These are phyloP conservation scores for Gonium pectorale DNA, from an alignment of 139 green algal genomes.

Conservation along the genomic window DNA sequence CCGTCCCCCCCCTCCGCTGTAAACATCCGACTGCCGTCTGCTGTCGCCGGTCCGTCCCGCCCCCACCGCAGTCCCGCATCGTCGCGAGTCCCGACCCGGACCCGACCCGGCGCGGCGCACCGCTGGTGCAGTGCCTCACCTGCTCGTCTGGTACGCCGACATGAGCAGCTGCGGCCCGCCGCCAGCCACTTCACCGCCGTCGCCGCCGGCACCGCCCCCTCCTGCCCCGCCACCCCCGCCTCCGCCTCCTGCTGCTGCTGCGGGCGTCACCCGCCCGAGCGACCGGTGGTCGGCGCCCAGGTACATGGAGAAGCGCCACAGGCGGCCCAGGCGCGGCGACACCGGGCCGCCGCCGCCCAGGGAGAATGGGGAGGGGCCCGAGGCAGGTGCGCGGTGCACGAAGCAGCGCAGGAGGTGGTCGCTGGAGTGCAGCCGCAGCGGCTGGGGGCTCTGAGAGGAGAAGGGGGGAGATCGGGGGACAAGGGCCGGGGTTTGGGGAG, in stretches of 20 bases:
- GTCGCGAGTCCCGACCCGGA: no score
- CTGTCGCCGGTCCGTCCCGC: no score
- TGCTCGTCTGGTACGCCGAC: conserved; percentile 29
- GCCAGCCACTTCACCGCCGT: not conserved
- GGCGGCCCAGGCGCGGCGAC: conserved; percentile 14
- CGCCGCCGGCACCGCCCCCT: not conserved
- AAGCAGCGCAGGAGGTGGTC: conserved; percentile 36
- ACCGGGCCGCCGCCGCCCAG: not conserved
- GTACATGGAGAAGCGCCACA: conserved; percentile 28
- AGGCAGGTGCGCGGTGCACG: not conserved
- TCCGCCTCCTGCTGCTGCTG: not conserved
- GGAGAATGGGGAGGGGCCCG: not conserved
- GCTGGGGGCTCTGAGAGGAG: not conserved
- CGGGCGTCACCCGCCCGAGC: not conserved
- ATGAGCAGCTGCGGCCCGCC: conserved; percentile 14
- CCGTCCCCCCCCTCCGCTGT: no score
- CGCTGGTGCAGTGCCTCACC: no score
- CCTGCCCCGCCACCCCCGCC: not conserved
- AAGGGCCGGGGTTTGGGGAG: no score
- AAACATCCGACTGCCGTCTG: no score
- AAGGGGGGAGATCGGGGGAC: no score
- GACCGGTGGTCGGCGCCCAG: not conserved
- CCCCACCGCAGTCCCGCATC: no score
- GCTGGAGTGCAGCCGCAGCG: conserved; percentile 5
- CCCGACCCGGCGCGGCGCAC: not conserved